Evolutionary conservation across 2,329 filamentous ascomycete species (phyloP).

Genomic region (Apiospora phragmitis): DNA sequence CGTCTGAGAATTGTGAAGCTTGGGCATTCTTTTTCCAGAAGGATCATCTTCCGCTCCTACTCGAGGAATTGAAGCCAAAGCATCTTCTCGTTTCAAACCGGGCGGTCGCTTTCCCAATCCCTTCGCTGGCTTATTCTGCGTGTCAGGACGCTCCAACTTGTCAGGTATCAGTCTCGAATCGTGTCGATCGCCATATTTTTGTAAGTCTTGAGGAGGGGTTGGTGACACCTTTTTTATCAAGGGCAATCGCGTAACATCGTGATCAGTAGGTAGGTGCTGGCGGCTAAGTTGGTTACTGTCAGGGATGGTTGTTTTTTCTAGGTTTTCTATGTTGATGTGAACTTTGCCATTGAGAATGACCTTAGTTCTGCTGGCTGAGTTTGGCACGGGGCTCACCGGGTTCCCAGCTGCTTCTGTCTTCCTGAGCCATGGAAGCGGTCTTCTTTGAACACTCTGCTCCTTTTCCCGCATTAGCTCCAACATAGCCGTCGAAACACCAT

Average conservation of each 20-base stretch:
- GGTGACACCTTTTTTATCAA: neutral
- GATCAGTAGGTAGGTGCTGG: neutral
- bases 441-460: neutral
- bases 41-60: constrained; percentile 12
- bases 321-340: neutral
- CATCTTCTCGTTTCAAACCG: neutral
- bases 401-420: constrained; percentile 18
- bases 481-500: constrained; percentile 17
- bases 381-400: neutral
- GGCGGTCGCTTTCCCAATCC: neutral
- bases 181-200: neutral
- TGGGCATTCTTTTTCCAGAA: constrained; percentile 18
- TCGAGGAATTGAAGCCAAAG: neutral
- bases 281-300: neutral
- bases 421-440: constrained; percentile 26
- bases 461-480: constrained; percentile 12
- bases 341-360: constrained; percentile 17
- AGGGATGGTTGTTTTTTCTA: neutral
- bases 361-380: neutral
- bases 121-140: neutral
- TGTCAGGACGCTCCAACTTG: neutral
- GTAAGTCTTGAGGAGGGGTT: neutral
- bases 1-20: neutral
- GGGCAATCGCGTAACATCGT: neutral
- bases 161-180: too few relatives aligned